Evolutionary conservation across 768 basidiomycete genomes (phyloP), one percentile per base, ranked within the genome.

Genomic region (Lactarius sanguifluus): DNA sequence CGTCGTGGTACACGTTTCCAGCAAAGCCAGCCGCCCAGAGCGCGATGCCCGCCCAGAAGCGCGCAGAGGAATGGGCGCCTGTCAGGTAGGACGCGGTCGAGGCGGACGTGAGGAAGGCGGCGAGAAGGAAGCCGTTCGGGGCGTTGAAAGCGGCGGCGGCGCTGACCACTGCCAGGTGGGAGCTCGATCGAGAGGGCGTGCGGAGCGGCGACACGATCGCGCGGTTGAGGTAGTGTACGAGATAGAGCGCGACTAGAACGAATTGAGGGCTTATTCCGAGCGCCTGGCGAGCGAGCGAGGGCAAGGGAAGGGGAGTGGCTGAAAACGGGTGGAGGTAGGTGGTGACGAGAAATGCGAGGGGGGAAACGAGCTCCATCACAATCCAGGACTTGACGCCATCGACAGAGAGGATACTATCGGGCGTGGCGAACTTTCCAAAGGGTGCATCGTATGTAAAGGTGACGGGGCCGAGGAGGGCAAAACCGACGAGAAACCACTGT

Each of bases 1-100:
- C 95, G 77, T 98, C 96, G 76, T 97, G 95, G 40, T 83, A 79
- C 38, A 97, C 79, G 76, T 98, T 98, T 0, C 93, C 92, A 0
- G 74, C 77, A 52, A 95, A 82, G 0, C 96, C 96, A 0, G 78
- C 40, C 0, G 80, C 79, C 90, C 93, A 98, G 3, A 95, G 72
- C 0, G 65, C 72, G 15, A 91, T 72, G 2, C 91, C 92, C 4
- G 76, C 43, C 79, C 86, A 88, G 77, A 94, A 94, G 1, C 71
- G 72, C 18, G 81, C 75, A 8, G 77, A 76, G 16, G 75, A 66
- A 36, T 73, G 72, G 7, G 78, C 75, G 9, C 68, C 70, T 0
- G 67, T 65, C 52, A 86, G 79, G 72, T 80, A 84, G 8, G 78
- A 68, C 20, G 79, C 76, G 0, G 86, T 82, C 43, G 75, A 69